Conservation (phyloP, 2,329 filamentous ascomycete species). For the Curvularia sp. region DNA sequence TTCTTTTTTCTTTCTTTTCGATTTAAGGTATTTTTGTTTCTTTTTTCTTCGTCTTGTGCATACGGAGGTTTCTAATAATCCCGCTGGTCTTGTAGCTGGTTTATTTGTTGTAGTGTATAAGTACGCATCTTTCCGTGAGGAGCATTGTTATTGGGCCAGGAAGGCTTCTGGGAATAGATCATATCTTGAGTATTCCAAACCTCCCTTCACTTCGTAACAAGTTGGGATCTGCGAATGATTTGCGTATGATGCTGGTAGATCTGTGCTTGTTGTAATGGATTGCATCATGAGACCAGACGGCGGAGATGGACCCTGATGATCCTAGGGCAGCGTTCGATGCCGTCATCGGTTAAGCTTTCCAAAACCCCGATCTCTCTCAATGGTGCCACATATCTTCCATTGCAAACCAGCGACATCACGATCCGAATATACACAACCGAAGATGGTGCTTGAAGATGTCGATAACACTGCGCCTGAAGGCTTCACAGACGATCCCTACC, state of each 20-base stretch:
- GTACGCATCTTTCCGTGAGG: constrained; percentile 17
- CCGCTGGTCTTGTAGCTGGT: constrained; percentile 8
- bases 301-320: constrained; percentile 21
- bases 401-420: constrained; percentile 44
- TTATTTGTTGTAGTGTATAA: constrained; percentile 23
- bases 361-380: constrained; percentile 18
- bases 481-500: constrained; percentile 41
- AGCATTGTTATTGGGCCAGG: constrained; percentile 9
- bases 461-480: constrained; percentile 39
- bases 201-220: not conserved
- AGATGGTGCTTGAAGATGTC: constrained; percentile 54
- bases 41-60: constrained; percentile 22
- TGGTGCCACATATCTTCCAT: constrained; percentile 26
- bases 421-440: constrained; percentile 26
- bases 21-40: constrained; percentile 12
- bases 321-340: constrained; percentile 27
- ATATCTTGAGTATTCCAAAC: constrained; percentile 5
- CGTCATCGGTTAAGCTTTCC: constrained; percentile 38
- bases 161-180: constrained; percentile 22
- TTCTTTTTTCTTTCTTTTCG: constrained; percentile 5
- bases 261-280: constrained; percentile 1
- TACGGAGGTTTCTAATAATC: constrained; percentile 16
- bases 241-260: not conserved
- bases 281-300: constrained; percentile 11
- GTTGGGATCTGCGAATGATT: not conserved